phyloP scores from a whole-genome alignment of 2,329 filamentous ascomycete species.

The Ophiosphaerella korrae region DNA sequence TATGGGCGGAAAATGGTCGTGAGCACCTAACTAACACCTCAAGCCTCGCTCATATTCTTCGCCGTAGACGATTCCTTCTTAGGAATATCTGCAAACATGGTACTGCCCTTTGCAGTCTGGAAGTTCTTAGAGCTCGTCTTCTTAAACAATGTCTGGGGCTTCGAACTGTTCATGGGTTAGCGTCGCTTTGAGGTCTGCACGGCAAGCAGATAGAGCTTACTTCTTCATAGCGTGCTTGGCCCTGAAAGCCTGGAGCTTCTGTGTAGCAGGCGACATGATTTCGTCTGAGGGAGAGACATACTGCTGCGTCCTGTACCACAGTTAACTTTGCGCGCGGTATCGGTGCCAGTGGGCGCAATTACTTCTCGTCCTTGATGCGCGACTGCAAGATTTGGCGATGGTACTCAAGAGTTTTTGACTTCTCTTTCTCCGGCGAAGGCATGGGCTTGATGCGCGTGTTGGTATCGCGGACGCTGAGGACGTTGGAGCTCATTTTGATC shows the following conservation, averaged over 20 bases:
- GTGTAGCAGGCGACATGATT: constrained; percentile 85
- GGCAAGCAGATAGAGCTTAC: constrained; percentile 23
- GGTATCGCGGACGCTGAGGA: constrained; percentile 69
- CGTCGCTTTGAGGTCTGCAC: no score
- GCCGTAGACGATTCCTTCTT: constrained; percentile 22
- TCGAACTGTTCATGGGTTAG: constrained; percentile 36
- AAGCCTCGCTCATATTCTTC: constrained; percentile 4
- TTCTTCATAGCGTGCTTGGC: constrained; percentile 81
- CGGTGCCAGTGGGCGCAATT: constrained; percentile 25
- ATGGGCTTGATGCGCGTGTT: constrained; percentile 55
- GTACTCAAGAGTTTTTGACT: constrained; percentile 66
- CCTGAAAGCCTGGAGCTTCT: constrained; percentile 80
- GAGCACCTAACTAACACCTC: not conserved
- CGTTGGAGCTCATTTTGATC: constrained; percentile 61
- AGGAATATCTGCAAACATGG: constrained; percentile 47
- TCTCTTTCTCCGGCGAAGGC: constrained; percentile 31
- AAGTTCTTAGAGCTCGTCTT: constrained; percentile 49
- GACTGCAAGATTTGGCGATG: constrained; percentile 76
- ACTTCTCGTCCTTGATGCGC: constrained; percentile 72
- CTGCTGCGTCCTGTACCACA: constrained; percentile 51
- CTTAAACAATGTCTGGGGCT: constrained; percentile 50
- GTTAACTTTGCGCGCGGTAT: constrained; percentile 17
- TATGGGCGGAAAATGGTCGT: not conserved
- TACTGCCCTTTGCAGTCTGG: constrained; percentile 39
- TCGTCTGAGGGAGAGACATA: constrained; percentile 86